Evolutionary conservation across 2,329 filamentous ascomycete genomes (phyloP).

Genomic region (Hymenoscyphus albidus): DNA sequence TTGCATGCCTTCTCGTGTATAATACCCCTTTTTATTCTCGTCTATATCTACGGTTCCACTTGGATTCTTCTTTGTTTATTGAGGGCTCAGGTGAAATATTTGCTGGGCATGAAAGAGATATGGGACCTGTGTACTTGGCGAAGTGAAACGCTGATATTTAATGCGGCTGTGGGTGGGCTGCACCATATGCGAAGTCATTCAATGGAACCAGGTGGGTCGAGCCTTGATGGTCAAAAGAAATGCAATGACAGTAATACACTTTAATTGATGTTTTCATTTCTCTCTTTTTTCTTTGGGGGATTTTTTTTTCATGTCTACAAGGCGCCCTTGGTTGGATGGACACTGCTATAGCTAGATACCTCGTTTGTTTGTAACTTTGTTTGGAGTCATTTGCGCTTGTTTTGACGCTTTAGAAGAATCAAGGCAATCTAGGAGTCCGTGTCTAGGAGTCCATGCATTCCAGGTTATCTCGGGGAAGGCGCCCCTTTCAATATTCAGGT

Average conservation of each 20-base stretch:
- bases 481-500: no score
- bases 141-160: slow-evolving; percentile 6
- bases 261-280: neutral
- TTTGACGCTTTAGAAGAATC: no score
- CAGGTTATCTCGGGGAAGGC: no score
- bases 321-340: no score
- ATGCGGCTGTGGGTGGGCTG: neutral
- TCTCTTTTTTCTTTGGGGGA: neutral
- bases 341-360: no score
- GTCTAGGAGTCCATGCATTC: no score
- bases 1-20: slow-evolving; percentile 24
- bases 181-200: neutral
- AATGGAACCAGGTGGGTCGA: neutral
- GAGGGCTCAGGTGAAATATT: slow-evolving; percentile 3
- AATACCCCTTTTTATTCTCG: slow-evolving; percentile 23
- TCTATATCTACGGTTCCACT: slow-evolving; percentile 16
- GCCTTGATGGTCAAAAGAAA: neutral
- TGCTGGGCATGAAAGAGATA: neutral
- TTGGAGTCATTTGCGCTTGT: no score
- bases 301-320: neutral
- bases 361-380: no score
- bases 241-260: neutral
- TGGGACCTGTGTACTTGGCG: neutral
- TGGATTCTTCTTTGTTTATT: slow-evolving; percentile 21
- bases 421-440: no score